Percentiles rank a stretch among this genome's conserved stretches.
These are phyloP conservation scores for Eleusine coracana DNA, from an alignment of 176 grass and related monocot species.

Conservation along the genomic window DNA sequence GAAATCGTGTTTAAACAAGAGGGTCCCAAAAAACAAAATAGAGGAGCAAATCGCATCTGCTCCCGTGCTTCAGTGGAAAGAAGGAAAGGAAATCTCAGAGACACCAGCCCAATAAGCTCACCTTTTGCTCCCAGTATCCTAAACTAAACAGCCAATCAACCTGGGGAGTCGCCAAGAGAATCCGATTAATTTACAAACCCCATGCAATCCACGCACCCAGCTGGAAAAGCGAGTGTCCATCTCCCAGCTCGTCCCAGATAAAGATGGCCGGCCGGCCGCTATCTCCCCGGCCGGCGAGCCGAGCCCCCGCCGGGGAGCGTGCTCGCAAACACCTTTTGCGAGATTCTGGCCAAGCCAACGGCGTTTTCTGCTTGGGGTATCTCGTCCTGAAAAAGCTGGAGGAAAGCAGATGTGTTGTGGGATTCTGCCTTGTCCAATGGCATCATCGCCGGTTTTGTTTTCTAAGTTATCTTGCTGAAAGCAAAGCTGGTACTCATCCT, in stretches of 20 bases:
- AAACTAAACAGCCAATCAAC: conserved; percentile 32
- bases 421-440: conserved; percentile 42
- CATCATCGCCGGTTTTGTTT: not conserved
- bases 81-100: conserved; percentile 40
- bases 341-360: conserved; percentile 47
- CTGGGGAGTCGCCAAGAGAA: conserved; percentile 3
- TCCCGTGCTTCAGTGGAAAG: conserved; percentile 20
- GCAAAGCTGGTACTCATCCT: not conserved
- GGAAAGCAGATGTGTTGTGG: not conserved
- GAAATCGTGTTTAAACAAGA: not conserved
- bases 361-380: not conserved
- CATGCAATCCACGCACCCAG: conserved; percentile 37
- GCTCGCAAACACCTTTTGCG: conserved; percentile 31
- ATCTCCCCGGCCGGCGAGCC: conserved; percentile 15
- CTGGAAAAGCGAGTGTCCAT: conserved; percentile 10
- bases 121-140: conserved; percentile 14
- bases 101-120: not conserved
- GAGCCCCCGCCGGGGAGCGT: conserved; percentile 29
- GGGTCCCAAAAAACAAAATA: not conserved
- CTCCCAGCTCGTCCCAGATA: conserved; percentile 18
- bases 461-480: conserved; percentile 12
- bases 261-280: conserved; percentile 19
- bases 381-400: conserved; percentile 8
- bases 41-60: not conserved
- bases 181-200: conserved; percentile 7